Evolutionary conservation across 176 grass and related monocot species (phyloP).

Genomic region (Triticum monococcum): DNA sequence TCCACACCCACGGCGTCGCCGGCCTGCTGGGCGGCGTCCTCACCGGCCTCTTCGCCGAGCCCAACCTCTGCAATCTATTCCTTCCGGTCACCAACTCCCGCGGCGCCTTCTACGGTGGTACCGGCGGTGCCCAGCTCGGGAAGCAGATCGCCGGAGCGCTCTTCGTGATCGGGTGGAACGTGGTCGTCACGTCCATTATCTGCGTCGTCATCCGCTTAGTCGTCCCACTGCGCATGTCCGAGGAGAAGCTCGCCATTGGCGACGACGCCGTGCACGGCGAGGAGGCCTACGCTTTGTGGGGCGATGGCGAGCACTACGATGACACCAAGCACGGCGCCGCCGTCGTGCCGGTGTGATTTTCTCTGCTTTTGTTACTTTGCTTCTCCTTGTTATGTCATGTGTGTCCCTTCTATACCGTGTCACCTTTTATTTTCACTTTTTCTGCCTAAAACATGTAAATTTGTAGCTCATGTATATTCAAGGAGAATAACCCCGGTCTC

Average conservation of each 20-base stretch:
- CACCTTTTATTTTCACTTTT: background rate
- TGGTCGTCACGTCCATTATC: slow-evolving; percentile 46
- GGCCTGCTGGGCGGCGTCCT: slow-evolving; percentile 53
- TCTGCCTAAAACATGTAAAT: background rate
- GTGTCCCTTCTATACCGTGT: background rate
- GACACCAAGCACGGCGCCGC: slow-evolving; percentile 42
- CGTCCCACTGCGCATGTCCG: slow-evolving; percentile 58
- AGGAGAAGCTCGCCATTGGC: slow-evolving; percentile 62
- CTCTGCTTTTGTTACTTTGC: background rate
- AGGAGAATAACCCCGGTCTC: no score
- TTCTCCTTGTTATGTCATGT: background rate
- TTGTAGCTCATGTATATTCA: background rate
- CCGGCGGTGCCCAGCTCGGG: slow-evolving; percentile 42
- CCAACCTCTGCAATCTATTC: slow-evolving; percentile 60
- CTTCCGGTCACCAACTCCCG: slow-evolving; percentile 46
- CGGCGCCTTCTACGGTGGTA: slow-evolving; percentile 57
- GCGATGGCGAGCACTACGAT: slow-evolving; percentile 86
- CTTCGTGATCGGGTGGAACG: slow-evolving; percentile 71
- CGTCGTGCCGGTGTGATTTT: slow-evolving; percentile 1
- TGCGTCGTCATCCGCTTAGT: slow-evolving; percentile 52
- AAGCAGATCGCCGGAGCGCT: slow-evolving; percentile 58
- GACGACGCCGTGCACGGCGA: slow-evolving; percentile 91
- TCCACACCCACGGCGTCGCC: slow-evolving; percentile 76
- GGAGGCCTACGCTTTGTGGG: slow-evolving; percentile 97
- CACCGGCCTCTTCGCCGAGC: slow-evolving; percentile 52